Evolutionary conservation across 2,329 filamentous ascomycete genomes (phyloP).

Genomic region (Xylariaceae sp.): DNA sequence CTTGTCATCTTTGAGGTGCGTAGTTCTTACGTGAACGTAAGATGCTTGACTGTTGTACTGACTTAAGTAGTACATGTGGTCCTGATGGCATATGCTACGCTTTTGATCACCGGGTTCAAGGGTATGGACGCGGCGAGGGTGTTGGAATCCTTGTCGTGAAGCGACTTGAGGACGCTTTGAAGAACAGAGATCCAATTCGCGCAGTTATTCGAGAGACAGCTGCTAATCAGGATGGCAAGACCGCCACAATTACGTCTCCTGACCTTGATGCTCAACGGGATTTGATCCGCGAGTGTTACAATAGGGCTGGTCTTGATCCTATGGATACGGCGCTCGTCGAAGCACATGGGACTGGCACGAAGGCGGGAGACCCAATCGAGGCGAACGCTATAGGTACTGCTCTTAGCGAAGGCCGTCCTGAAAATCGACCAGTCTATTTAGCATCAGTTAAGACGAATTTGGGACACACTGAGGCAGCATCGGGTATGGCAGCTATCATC

Average conservation of each 20-base stretch:
- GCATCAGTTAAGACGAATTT: slow-evolving; percentile 42
- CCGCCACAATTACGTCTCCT: slow-evolving; percentile 54
- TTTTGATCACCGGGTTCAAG: slow-evolving; percentile 23
- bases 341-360: slow-evolving; percentile 41
- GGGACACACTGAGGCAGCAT: slow-evolving; percentile 42
- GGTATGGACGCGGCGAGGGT: slow-evolving; percentile 27
- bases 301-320: slow-evolving; percentile 38
- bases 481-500: slow-evolving; percentile 39
- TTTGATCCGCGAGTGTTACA: slow-evolving; percentile 45
- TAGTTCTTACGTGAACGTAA: too few relatives aligned
- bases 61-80: neutral
- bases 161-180: slow-evolving; percentile 14
- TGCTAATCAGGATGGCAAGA: slow-evolving; percentile 51
- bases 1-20: slow-evolving; percentile 9
- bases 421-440: slow-evolving; percentile 15
- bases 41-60: too few relatives aligned
- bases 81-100: slow-evolving; percentile 19
- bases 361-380: slow-evolving; percentile 39
- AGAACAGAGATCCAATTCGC: slow-evolving; percentile 43
- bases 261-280: slow-evolving; percentile 46
- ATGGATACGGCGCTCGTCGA: slow-evolving; percentile 32
- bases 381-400: slow-evolving; percentile 24
- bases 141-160: slow-evolving; percentile 19
- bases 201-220: slow-evolving; percentile 49
- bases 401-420: slow-evolving; percentile 9